Evolutionary conservation across 2,329 filamentous ascomycete species (phyloP).

Genomic region (Anisogramma anomala): DNA sequence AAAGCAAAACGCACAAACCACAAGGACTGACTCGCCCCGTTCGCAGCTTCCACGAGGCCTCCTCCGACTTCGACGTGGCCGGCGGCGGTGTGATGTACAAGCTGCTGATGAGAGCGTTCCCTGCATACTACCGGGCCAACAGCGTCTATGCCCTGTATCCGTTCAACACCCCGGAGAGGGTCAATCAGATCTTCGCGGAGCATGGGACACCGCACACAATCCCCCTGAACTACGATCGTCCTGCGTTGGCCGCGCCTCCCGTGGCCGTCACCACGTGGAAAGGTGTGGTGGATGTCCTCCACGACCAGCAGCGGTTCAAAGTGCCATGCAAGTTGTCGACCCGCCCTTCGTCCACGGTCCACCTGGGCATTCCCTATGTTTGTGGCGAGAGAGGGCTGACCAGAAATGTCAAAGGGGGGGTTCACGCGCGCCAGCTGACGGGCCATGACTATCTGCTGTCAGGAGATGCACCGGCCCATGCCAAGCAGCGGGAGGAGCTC

Average conservation of each 20-base stretch:
- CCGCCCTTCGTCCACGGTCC: background rate
- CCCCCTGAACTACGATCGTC: constrained; percentile 17
- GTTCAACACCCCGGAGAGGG: constrained; percentile 18
- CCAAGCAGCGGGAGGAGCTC: constrained; percentile 14
- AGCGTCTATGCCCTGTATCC: constrained; percentile 21
- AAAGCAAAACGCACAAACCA: too few relatives aligned
- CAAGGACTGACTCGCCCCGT: background rate
- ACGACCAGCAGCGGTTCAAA: constrained; percentile 19
- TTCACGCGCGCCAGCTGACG: constrained; percentile 18
- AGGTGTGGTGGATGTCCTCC: constrained; percentile 18
- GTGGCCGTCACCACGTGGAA: constrained; percentile 17
- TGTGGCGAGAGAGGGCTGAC: too few relatives aligned
- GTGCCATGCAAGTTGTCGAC: constrained; percentile 19
- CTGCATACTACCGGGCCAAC: constrained; percentile 7
- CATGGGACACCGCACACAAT: constrained; percentile 15
- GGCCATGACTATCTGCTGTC: constrained; percentile 17
- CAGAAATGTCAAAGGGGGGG: constrained; percentile 15
- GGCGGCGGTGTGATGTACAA: constrained; percentile 9
- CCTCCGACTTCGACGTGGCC: constrained; percentile 4
- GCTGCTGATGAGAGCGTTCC: constrained; percentile 5
- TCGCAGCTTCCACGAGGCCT: constrained; percentile 2
- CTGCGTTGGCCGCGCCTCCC: constrained; percentile 12
- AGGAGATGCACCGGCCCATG: constrained; percentile 14
- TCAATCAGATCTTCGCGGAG: constrained; percentile 15
- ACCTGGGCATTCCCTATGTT: too few relatives aligned